Percentiles rank a stretch among this genome's conserved stretches.
phyloP scores from a whole-genome alignment of 164 flowering plant species.

The Magnolia officinalis region DNA sequence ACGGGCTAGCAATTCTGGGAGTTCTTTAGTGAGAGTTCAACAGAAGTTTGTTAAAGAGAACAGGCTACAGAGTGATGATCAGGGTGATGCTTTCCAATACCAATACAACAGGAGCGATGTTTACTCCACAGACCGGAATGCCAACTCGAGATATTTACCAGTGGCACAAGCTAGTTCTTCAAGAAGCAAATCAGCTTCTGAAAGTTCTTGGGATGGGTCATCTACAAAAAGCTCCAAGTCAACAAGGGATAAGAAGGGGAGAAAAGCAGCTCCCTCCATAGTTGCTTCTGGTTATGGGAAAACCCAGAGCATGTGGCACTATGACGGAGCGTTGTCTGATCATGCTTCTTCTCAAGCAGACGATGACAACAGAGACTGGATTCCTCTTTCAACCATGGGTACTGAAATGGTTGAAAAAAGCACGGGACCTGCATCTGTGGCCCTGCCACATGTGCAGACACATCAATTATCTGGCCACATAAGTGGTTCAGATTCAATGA shows the following conservation, averaged over 20 bases:
- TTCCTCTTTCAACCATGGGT: constrained; percentile 27
- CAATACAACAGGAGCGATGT: constrained; percentile 42
- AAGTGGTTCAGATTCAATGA: constrained; percentile 64
- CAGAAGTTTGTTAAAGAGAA: constrained; percentile 45
- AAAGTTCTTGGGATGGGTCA: constrained; percentile 88
- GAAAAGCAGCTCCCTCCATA: constrained; percentile 39
- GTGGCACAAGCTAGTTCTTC: constrained; percentile 43
- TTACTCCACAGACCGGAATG: constrained; percentile 43
- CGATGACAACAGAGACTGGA: constrained; percentile 61
- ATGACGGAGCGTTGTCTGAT: constrained; percentile 35
- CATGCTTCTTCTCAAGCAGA: constrained; percentile 45
- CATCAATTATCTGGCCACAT: constrained; percentile 46
- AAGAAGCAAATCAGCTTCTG: constrained; percentile 63
- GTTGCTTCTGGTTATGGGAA: constrained; percentile 34
- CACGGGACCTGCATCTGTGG: constrained; percentile 29
- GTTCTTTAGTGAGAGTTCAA: constrained; percentile 34
- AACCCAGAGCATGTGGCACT: constrained; percentile 40
- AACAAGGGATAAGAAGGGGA: constrained; percentile 56
- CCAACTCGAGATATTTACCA: constrained; percentile 38
- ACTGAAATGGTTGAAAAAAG: constrained; percentile 43
- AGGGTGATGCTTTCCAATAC: constrained; percentile 31
- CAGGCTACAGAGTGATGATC: constrained; percentile 38
- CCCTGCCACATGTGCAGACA: constrained; percentile 37
- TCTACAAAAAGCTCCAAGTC: constrained; percentile 52
- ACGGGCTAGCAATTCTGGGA: constrained; percentile 31